Evolutionary conservation across 1,139 yeast genomes (phyloP), one percentile per base, ranked within the genome.

Genomic region (Debaryomyces subglobosus): DNA sequence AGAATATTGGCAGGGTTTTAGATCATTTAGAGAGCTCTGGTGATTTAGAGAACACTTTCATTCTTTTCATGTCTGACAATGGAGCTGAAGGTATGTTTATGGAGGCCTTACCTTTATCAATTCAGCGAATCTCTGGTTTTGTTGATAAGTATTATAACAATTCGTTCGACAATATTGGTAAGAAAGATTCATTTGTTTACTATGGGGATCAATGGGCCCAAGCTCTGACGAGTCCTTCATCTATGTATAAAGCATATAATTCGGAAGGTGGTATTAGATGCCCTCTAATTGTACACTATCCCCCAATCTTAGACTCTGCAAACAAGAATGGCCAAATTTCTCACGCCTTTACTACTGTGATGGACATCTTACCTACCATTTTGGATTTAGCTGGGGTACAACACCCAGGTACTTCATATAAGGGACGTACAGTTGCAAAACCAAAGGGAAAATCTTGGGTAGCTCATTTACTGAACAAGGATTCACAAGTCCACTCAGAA

Each of bases 131-230:
- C 42, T 53, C 57, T 25, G 59, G 55, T 3, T 59, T 58, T 23
- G 63, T 78, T 44, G 56, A 59, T 9, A 59, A 62, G 20, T 61
- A 71, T 53, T 80, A 70, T 60, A 63, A 79, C 59, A 81, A 81
- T 55, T 49, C 65, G 1, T 59, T 63, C 25, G 80, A 74, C 2
- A 81, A 80, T 57, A 69, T 81, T 49, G 85, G 85, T 4, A 70
- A 69, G 33, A 54, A 56, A 41, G 65, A 80, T 53, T 78, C 83
- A 1, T 81, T 78, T 57, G 74, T 71, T 7, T 77, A 75, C 71
- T 81, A 81, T 53, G 77, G 80, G 1, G 83, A 81, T 49, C 77
- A 81, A 56, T 81, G 85, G 85, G 85, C 85, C 0, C 85, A 81
- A 53, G 85, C 85, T n/a, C 82, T 84, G 5, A 80, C 85, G 15